Evolutionary conservation across 2,329 filamentous ascomycete genomes (phyloP).

Genomic region (Epichloe scottii): DNA sequence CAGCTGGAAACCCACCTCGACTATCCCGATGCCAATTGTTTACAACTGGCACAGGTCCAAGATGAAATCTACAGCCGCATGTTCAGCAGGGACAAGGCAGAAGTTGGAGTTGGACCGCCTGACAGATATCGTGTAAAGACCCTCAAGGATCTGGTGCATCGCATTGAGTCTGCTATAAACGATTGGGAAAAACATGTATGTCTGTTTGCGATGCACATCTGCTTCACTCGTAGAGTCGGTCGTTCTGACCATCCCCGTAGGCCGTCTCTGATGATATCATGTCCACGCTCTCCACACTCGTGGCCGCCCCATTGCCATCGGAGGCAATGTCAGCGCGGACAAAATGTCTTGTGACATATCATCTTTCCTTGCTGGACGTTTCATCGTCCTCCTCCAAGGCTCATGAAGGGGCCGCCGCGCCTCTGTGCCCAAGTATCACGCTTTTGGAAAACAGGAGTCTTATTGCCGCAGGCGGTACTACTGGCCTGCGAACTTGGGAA

Average conservation of each 20-base stretch:
- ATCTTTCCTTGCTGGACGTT: conserved; percentile 23
- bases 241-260: conserved; percentile 34
- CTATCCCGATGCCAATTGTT: conserved; percentile 45
- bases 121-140: conserved; percentile 57
- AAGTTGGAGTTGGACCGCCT: conserved; percentile 49
- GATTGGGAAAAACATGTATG: conserved; percentile 85
- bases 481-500: conserved; percentile 71
- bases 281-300: conserved; percentile 50
- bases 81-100: conserved; percentile 46
- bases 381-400: conserved; percentile 9
- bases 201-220: conserved; percentile 9
- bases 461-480: conserved; percentile 59
- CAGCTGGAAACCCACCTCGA: conserved; percentile 56
- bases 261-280: conserved; percentile 76
- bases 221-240: background rate
- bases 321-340: conserved; percentile 55
- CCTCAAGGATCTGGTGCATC: conserved; percentile 58
- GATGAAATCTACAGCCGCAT: conserved; percentile 51
- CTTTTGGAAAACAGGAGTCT: conserved; percentile 57
- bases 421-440: conserved; percentile 32
- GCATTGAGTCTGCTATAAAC: conserved; percentile 60
- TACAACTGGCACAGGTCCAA: conserved; percentile 53
- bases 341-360: conserved; percentile 65
- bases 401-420: background rate
- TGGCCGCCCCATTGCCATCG: conserved; percentile 50